Base-by-base conservation (phyloP, 495 filamentous ascomycete species). In the Friedmanniomyces simplex region DNA sequence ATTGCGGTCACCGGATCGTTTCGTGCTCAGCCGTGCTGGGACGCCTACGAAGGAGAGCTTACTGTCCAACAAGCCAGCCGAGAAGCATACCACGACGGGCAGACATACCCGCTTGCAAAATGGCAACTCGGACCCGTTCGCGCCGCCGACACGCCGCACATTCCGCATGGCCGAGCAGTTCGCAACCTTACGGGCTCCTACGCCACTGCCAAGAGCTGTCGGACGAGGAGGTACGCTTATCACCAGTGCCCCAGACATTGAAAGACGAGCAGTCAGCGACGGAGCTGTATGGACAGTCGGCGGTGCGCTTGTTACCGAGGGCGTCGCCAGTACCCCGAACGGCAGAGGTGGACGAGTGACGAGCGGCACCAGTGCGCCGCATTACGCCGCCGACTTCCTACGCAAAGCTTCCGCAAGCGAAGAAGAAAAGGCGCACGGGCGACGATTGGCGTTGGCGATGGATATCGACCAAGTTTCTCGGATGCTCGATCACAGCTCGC, bases 241-340 rank as follows among this genome's bases (percentile, higher is more conserved):
- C 7, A n/a, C 6, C 1, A 21, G 39, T 39, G 46, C 22, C 14
- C 2, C 20, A 2, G 18, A 20, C 22, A n/a, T 25, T 10, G 12
- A 22, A 16, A 11, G 16, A 21, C 64, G 67, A 13, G 72, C 79
- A 59, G 72, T 82, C 49, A 93, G 88, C 68, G 61, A 72, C 49
- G 87, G 86, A 0, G 77, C 81, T 36, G 76, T 91, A n/a, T 95
- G 90, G 90, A 80, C 81, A 5, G 86, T 93, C 16, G 87, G 90
- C 18, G 87, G 88, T 26, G 62, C 61, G 12, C 16, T 53, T 24
- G 61, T 63, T 10, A 63, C 61, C 0, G 61, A 57, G 21, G 61
- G 56, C 14, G 61, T 63, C 4, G 34, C 52, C 32, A 60, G 57
- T 32, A 54, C 46, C 11, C 34, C 57, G 4, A 57, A 84, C 66